These are phyloP conservation scores for Teratosphaeria gauchensis DNA, from an alignment of 2,329 filamentous ascomycete genomes.

Conservation along the genomic window DNA sequence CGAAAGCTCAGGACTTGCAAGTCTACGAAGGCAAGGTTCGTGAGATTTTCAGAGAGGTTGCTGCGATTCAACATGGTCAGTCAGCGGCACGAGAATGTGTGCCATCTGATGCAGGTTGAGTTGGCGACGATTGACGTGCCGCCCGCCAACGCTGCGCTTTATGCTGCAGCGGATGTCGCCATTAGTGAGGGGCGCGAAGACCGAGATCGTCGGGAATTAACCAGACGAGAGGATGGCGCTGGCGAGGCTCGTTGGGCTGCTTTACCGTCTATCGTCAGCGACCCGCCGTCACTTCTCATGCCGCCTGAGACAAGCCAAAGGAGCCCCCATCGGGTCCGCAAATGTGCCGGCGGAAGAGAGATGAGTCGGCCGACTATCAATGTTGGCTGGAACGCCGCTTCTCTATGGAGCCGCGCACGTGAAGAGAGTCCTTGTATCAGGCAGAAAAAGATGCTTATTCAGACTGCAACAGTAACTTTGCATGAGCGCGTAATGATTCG, in stretches of 20 bases:
- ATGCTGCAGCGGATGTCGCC: not conserved
- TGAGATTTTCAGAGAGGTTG: not conserved
- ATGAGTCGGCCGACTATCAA: not conserved
- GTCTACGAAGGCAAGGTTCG: not conserved
- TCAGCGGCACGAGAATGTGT: not conserved
- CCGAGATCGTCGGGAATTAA: not conserved
- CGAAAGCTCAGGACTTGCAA: not conserved
- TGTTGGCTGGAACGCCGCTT: not conserved
- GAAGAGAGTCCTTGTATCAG: not conserved
- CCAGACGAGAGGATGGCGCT: not conserved
- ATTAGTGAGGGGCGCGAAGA: not conserved
- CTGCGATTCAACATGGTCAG: not conserved
- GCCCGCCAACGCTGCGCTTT: not conserved
- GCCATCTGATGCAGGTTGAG: not conserved
- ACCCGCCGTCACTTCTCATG: not conserved
- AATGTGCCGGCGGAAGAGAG: not conserved
- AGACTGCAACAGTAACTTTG: no score
- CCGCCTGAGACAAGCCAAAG: not conserved
- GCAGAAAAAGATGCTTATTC: not conserved
- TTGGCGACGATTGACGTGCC: not conserved
- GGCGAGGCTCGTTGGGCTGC: not conserved
- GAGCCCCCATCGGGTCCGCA: not conserved
- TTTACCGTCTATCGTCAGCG: not conserved
- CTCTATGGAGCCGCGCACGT: not conserved
- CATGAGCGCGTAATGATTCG: no score